A percentile compares a stretch with the other conserved stretches of the same genome.
phyloP scores from a whole-genome alignment of 257 asterid species.

The Lavandula angustifolia region DNA sequence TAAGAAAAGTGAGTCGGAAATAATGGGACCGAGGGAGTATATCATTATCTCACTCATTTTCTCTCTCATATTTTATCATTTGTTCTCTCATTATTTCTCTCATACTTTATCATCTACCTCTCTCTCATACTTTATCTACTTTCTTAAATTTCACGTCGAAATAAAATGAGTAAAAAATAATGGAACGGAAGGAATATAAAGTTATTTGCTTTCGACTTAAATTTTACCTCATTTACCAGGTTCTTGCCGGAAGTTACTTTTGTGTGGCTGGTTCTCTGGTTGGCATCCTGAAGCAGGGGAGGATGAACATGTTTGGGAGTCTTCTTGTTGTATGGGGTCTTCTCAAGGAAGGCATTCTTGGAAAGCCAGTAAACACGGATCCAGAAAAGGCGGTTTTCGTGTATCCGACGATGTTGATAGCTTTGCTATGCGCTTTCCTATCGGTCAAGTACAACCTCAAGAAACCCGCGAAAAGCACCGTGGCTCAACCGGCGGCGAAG shows the following conservation, averaged over 20 bases:
- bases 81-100: no score
- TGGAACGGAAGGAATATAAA: no score
- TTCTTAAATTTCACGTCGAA: no score
- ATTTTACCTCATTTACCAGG: slow-evolving; percentile 40
- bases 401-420: slow-evolving; percentile 88
- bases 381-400: slow-evolving; percentile 70
- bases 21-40: no score
- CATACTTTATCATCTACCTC: no score
- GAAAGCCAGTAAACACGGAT: slow-evolving; percentile 64
- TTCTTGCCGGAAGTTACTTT: slow-evolving; percentile 99
- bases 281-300: slow-evolving; percentile 79
- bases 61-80: no score
- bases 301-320: slow-evolving; percentile 98
- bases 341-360: slow-evolving; percentile 87
- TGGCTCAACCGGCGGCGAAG: slow-evolving; percentile 63
- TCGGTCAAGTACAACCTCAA: slow-evolving; percentile 81
- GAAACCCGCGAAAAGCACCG: slow-evolving; percentile 50
- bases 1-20: no score
- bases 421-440: slow-evolving; percentile 65
- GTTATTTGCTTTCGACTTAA: background rate
- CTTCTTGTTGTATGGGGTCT: slow-evolving; percentile 93
- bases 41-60: no score
- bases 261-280: slow-evolving; percentile 85
- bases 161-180: no score
- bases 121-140: no score